Evolutionary conservation across 345 rosid species (phyloP).

Genomic region (Cochlearia excelsa): DNA sequence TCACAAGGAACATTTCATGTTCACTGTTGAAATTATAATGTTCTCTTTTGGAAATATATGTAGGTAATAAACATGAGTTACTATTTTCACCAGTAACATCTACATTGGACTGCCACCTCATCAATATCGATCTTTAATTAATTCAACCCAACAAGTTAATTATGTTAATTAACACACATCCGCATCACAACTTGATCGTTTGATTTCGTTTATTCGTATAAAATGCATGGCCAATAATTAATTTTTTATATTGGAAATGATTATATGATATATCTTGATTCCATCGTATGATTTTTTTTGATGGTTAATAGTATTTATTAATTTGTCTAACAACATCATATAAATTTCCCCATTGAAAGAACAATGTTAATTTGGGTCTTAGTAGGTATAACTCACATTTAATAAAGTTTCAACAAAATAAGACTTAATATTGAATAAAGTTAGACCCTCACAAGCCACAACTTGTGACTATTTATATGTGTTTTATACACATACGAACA

Average conservation of each 20-base stretch:
- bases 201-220: not conserved
- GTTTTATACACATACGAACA: slow-evolving; percentile 3
- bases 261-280: too few relatives aligned
- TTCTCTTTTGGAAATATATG: slow-evolving; percentile 35
- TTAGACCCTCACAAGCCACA: slow-evolving; percentile 36
- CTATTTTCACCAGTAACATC: slow-evolving; percentile 35
- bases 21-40: slow-evolving; percentile 34
- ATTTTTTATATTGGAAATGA: too few relatives aligned
- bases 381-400: slow-evolving; percentile 22
- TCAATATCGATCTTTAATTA: not conserved
- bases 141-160: slow-evolving; percentile 15
- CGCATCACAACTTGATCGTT: slow-evolving; percentile 21
- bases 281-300: too few relatives aligned
- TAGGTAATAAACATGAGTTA: slow-evolving; percentile 19
- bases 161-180: slow-evolving; percentile 15
- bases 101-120: slow-evolving; percentile 17
- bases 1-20: slow-evolving; percentile 34
- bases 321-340: too few relatives aligned
- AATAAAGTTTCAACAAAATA: slow-evolving; percentile 24
- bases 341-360: too few relatives aligned
- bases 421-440: slow-evolving; percentile 25
- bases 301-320: too few relatives aligned
- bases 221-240: not conserved
- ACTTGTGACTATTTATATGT: slow-evolving; percentile 23
- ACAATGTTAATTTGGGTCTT: slow-evolving; percentile 8